These are phyloP conservation scores for Wickerhamomyces rabaulensis DNA, from an alignment of 805 yeast genomes.

Conservation along the genomic window DNA sequence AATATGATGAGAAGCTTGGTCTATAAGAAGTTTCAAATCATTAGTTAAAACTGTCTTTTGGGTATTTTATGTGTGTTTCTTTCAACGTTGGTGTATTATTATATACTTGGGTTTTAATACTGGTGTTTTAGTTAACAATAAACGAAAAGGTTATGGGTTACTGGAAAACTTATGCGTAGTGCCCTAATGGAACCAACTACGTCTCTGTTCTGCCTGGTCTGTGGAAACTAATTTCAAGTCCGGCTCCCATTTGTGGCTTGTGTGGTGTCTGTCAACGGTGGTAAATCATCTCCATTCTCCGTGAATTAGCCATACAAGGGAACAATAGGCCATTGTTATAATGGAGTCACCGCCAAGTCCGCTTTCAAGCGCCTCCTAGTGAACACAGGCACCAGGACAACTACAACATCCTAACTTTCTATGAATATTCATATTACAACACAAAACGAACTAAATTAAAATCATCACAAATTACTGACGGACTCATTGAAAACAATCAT, in stretches of 20 bases:
- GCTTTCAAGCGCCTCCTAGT: too few relatives aligned
- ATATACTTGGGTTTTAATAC: neutral
- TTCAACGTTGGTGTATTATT: neutral
- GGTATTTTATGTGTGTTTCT: too few relatives aligned
- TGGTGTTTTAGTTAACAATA: neutral
- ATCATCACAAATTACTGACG: neutral
- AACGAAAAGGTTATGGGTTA: neutral
- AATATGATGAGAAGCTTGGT: constrained; percentile 17
- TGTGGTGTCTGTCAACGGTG: too few relatives aligned
- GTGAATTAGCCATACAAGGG: neutral
- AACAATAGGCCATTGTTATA: too few relatives aligned
- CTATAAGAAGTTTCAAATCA: constrained; percentile 18
- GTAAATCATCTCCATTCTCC: neutral
- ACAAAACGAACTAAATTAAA: neutral
- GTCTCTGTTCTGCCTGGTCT: too few relatives aligned
- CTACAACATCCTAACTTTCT: too few relatives aligned
- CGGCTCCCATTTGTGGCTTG: too few relatives aligned
- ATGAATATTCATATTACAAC: neutral
- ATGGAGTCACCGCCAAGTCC: too few relatives aligned
- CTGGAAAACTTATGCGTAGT: neutral
- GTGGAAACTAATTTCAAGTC: too few relatives aligned
- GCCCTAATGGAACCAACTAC: too few relatives aligned
- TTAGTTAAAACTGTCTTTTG: constrained; percentile 1
- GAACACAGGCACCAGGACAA: too few relatives aligned
- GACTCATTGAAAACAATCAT: constrained; percentile 3